phyloP scores from a whole-genome alignment of 2,329 filamentous ascomycete genomes.

The Diplodia intermedia region DNA sequence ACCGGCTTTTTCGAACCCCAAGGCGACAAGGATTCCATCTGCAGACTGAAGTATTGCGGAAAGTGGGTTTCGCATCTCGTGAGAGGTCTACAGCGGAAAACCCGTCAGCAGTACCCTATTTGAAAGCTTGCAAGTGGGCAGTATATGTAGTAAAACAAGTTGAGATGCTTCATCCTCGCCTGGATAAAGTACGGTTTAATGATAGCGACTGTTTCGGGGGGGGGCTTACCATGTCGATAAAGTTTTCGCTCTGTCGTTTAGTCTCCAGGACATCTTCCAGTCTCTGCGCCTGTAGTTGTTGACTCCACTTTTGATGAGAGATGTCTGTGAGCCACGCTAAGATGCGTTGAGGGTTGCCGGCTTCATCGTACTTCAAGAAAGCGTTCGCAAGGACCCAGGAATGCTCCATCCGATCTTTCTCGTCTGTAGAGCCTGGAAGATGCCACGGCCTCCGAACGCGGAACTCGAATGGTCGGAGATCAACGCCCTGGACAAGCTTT shows the following conservation, averaged over 20 bases:
- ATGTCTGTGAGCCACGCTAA: constrained; percentile 47
- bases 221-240: constrained; percentile 44
- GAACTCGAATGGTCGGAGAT: constrained; percentile 28
- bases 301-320: constrained; percentile 43
- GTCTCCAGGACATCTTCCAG: constrained; percentile 48
- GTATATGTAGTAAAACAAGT: neutral
- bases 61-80: constrained; percentile 35
- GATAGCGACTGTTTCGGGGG: no score
- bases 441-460: constrained; percentile 12
- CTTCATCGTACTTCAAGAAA: constrained; percentile 42
- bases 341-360: constrained; percentile 40
- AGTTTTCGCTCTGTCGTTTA: constrained; percentile 47
- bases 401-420: constrained; percentile 3
- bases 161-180: no score
- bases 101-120: neutral
- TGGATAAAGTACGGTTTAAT: neutral
- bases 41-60: constrained; percentile 45
- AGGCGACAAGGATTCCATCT: constrained; percentile 43
- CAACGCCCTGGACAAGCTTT: neutral
- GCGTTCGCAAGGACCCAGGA: constrained; percentile 44
- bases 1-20: constrained; percentile 8
- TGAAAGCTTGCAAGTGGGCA: neutral
- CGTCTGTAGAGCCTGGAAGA: neutral
- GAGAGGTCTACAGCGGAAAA: constrained; percentile 12
- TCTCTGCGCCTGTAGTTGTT: constrained; percentile 40